Base-by-base conservation (phyloP, 352 stramenopile species). In the Aphanomyces cochlioides region DNA sequence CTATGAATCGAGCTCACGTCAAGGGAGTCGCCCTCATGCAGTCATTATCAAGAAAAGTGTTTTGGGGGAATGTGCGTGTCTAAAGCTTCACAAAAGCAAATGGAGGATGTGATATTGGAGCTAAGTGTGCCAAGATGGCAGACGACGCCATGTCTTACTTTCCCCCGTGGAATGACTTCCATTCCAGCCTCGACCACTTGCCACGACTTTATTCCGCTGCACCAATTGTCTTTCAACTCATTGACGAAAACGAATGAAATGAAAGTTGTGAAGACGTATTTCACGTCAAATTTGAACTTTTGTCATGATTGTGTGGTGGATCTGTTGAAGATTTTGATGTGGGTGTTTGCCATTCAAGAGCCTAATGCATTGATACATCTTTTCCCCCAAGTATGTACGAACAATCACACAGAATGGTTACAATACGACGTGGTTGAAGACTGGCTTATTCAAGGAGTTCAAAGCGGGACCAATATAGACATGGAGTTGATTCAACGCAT, bases 141-240 rank as follows among this genome's bases (percentile, higher is more conserved):
- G 10, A 10, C 56, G 36, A 12, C 15, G 56, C n/a, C 56, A 12
- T 61, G 21, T n/a, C 21, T 12, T 19, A 61, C 56, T n/a, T 61
- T 61, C 21, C 56, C 56, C 56, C 10, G 21, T 53, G 56, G 56
- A n/a, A 38, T 61, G 36, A 61, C 56, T 19, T 61, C 56, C 10
- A 61, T 61, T 61, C 56, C 56, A 61, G 56, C 56, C 10, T 61
- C 10, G 56, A 61, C 56, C 21, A 61, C 56, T 61, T 17, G 21
- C 21, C 21, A 12, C 21, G 21, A 12, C 21, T 15, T 61, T 15
- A 61, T 61, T n/a, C 56, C 12, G 15, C 21, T 61, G 56, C 56
- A 61, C 36, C 56, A 61, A 61, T 61, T 61, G 56, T 38, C 56
- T 12, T 61, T 38, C 56, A 53, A 53, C 15, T 47, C 10, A 38